These are phyloP conservation scores for Zea mays DNA, from an alignment of 176 grass and related monocot species.

Conservation along the genomic window Zm-B73-REFERENCE-NAM-5.0 NC_050105.1:148413001-148413500, in stretches of 20 bases:
- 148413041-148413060: conserved; percentile 97
- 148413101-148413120: conserved; percentile 98
- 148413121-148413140: conserved; percentile 78
- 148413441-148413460: conserved; percentile 80
- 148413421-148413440: conserved; percentile 83
- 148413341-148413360: conserved; percentile 96
- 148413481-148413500: conserved; percentile 97
- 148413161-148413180: conserved; percentile 80
- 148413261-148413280: conserved; percentile 99
- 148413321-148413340: conserved; percentile 98
- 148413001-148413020: conserved; percentile 97
- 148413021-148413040: conserved; percentile 99
- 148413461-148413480: conserved; percentile 80
- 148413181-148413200: conserved; percentile 84
- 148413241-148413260: conserved; percentile 85
- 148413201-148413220: conserved; percentile 94
- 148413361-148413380: conserved; percentile 89
- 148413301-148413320: conserved; percentile 99
- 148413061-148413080: conserved; percentile 97
- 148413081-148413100: conserved; percentile 93
- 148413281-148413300: conserved; percentile 91
- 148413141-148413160: conserved; percentile 99
- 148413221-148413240: conserved; percentile 98
- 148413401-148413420: conserved; percentile 85
- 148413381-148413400: conserved; percentile 95